Base-by-base conservation (phyloP, 2,329 filamentous ascomycete genomes). In the Penicillium janthinellum region DNA sequence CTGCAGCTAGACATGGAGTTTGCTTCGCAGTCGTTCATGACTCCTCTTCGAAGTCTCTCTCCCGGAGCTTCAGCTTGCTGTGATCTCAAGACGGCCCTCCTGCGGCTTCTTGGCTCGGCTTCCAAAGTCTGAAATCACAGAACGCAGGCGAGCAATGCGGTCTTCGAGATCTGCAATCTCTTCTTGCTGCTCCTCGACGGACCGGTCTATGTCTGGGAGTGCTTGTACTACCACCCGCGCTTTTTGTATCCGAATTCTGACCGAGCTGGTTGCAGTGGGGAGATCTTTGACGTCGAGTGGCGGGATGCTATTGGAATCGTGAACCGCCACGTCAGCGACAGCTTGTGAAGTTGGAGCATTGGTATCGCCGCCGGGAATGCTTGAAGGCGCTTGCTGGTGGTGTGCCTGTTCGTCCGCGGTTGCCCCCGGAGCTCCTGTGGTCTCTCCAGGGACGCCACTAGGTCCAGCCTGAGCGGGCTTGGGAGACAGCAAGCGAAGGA, bases 181-280 rank as follows among this genome's bases (percentile, higher is more conserved):
- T 14, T 58, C 66, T 55, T 79, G 74, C 66, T 82, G 79, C 49
- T 82, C 78, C 10, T 69, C 70, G 14, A 81, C 73, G 12, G 74
- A 75, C 37, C 79, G 71, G 7, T 79, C 67, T n/a, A 80, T 70
- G 62, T 81, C 80, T 10, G 79, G 78, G 41, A 82, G 64, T 38
- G 67, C 70, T 51, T 76, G 73, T 11, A 82, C 73, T 11, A 78
- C 75, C 3, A 67, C 83, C 52, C 90, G 83, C 52, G 93, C 92
- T 66, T 88, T 89, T 74, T 92, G 89, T 59, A 98, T 85, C 76
- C 91, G 91, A 76, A 93, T 88, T 76, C 91, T 93, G 68, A 97
- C 82, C 38, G 85, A 84, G 70, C 92, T 90, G 1, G 91, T 90
- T 38, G 91, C 91, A 2, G 87, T 85, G 2, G 90, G 87, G 15